Evolutionary conservation across 1,284 basidiomycete species (phyloP), one percentile per base, ranked within the genome.

Genomic region (Fomitopsis palustris): DNA sequence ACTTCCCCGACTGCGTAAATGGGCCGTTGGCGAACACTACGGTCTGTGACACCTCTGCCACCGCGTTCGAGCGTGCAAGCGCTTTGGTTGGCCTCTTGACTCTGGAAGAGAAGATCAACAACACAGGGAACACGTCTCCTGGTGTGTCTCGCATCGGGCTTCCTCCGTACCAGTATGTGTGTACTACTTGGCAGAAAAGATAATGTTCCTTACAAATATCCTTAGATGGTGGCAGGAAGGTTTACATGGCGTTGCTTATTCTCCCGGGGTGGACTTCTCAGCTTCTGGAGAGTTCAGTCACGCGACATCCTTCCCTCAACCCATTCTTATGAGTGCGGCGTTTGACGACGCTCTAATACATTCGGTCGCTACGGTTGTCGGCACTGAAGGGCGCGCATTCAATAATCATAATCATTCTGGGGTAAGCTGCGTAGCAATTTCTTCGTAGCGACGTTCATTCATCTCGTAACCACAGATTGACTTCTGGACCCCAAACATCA

Each of bases 401-500:
- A 81, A 80, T 67, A 84, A 85, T 55, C 73, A 66, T 33, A 78
- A 77, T 25, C 74, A 73, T 17, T 77, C 81, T 12, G 82, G 82
- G 27, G 47, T 60, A 29, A 38, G 59, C 45, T 43, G 8, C 12
- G 5, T 23, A 19, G 14, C 12, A 25, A 4, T 16, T n/a, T 3
- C 41, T 16, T 27, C 23, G 4, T 8, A 37, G 3, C 17, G 31
- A 16, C 23, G n/a, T 7, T 9, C 19, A 27, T 4, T 59, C 53
- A 55, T 41, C 9, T 10, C 17, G 8, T 17, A 16, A 12, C 42
- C 9, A 27, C 19, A 55, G 0, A 69, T 84, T 35, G 81, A 83
- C 66, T 84, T 76, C 66, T 85, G 78, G 68, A 83, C 82, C 0
- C 83, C 83, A 2, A 84, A 84, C 57, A 84, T 84, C 65, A 85